Percentiles rank a stretch among this genome's conserved stretches.
Conservation (phyloP, 495 filamentous ascomycete genomes). For the Achaetomiella virescens region DNA sequence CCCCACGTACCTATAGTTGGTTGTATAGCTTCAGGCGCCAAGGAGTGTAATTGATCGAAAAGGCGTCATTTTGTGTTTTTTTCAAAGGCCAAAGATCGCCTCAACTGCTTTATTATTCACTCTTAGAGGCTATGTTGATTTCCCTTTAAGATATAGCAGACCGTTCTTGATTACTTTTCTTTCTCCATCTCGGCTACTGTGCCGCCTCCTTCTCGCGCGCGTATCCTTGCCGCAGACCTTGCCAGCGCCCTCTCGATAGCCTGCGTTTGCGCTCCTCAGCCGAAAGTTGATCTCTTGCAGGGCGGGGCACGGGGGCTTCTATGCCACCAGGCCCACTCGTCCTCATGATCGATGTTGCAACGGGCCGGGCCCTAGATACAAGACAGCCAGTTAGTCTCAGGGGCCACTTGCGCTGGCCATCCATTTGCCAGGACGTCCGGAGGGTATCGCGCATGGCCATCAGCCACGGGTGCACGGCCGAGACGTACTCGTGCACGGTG, state of each 20-base stretch:
- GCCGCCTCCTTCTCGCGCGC: slow-evolving; percentile 1
- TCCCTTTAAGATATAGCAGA: too few relatives aligned
- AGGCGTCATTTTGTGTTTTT: too few relatives aligned
- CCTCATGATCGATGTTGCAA: not conserved
- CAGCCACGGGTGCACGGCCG: slow-evolving; percentile 4
- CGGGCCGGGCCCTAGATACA: not conserved
- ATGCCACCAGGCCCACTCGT: not conserved
- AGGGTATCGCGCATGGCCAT: slow-evolving; percentile 2
- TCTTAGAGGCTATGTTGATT: too few relatives aligned
- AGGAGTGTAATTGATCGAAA: too few relatives aligned
- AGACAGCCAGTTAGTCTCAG: not conserved
- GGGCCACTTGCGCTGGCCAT: not conserved
- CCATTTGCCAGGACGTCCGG: not conserved
- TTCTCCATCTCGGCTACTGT: not conserved
- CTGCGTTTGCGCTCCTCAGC: not conserved
- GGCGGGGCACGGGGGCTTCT: not conserved
- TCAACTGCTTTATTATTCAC: too few relatives aligned
- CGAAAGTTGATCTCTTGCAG: not conserved
- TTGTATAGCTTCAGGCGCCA: too few relatives aligned
- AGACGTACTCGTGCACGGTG: slow-evolving; percentile 2
- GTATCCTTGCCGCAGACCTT: not conserved
- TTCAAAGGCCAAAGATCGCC: too few relatives aligned
- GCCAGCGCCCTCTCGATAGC: not conserved
- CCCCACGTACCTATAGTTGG: too few relatives aligned
- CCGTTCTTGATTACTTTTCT: not conserved